Evolutionary conservation across 2,329 filamentous ascomycete genomes (phyloP), one percentile per base, ranked within the genome.

Genomic region (Fonsecaea pugnacius): DNA sequence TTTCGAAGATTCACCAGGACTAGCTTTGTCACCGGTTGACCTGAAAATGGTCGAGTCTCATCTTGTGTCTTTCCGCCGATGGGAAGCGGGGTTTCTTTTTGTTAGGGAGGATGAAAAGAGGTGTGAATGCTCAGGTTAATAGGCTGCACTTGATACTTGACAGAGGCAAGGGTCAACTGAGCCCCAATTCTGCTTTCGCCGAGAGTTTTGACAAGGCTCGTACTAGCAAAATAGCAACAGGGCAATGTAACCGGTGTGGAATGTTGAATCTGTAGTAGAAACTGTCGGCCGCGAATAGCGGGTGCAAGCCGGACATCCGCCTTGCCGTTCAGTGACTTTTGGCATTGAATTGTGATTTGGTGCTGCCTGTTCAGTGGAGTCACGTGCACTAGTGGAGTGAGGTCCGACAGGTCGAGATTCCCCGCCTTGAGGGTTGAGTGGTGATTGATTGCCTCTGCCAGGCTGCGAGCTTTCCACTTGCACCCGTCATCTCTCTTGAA

Each of bases 401-500:
- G 43, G 43, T 21, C 43, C 40, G n/a, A 21, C n/a, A 21, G 43
- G 43, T 24, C 43, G 21, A 48, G 18, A 18, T 53, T 53, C 51
- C 51, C 51, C 51, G 32, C 43, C 4, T 38, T 18, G n/a, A 33
- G 56, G 16, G 9, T 36, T 21, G 30, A 58, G 27, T 58, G 61
- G 27, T 58, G 61, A 40, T 21, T 53, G 32, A 40, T 53, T 65
- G 57, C 63, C 63, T 60, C 63, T 56, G 53, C 53, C 48, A 55
- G 63, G 63, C 59, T 60, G 60, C 54, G 35, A 33, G 32, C 32
- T 59, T 59, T 36, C 10, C 52, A 48, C 61, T 58, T 40, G 54
- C 60, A 55, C 46, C 61, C 58, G 58, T 69, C 58, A 63, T 62
- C 61, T 30, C 27, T 65, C 58, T 62, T 30, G 30, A 43, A 27